These are phyloP conservation scores for Lophiotrema nucula DNA, from an alignment of 495 filamentous ascomycete species.

Conservation along the genomic window DNA sequence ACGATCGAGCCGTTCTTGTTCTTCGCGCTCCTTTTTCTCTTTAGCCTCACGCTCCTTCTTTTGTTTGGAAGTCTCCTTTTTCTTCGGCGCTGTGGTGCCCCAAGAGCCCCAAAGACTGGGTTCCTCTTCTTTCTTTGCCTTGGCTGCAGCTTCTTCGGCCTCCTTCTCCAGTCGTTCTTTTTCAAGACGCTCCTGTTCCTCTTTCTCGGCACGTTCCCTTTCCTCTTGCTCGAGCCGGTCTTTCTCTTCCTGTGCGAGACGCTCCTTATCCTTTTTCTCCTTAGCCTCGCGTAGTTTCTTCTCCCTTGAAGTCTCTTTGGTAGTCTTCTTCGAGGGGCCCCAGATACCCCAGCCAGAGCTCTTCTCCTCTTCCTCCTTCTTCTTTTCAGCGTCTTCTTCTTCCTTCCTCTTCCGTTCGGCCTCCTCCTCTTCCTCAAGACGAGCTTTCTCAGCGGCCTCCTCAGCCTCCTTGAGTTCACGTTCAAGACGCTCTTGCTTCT, in stretches of 20 bases:
- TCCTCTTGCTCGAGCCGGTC: conserved; percentile 15
- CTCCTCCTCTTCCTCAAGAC: conserved; percentile 19
- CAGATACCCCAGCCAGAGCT: conserved; percentile 9
- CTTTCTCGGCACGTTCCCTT: conserved; percentile 15
- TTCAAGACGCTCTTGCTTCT: conserved; percentile 9
- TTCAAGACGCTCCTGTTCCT: conserved; percentile 23
- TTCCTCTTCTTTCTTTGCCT: conserved; percentile 23
- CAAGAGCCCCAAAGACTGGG: conserved; percentile 16
- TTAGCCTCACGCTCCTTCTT: conserved; percentile 11
- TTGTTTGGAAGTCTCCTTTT: conserved; percentile 24
- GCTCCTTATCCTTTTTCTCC: too few relatives aligned
- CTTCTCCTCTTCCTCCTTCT: conserved; percentile 17
- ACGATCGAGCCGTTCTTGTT: conserved; percentile 24
- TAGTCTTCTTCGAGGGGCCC: conserved; percentile 4
- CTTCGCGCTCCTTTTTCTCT: conserved; percentile 20
- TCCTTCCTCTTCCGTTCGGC: conserved; percentile 4
- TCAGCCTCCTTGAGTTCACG: conserved; percentile 25
- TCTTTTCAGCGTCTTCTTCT: conserved; percentile 34
- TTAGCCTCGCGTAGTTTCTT: conserved; percentile 8
- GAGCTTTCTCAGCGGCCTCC: conserved; percentile 33
- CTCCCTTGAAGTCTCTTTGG: conserved; percentile 13
- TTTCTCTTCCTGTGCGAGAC: neutral
- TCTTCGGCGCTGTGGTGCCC: conserved; percentile 4
- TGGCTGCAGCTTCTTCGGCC: conserved; percentile 28
- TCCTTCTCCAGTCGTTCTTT: conserved; percentile 22